phyloP scores from a whole-genome alignment of 305 asterid species.

The Caryopteris hybrid region DNA sequence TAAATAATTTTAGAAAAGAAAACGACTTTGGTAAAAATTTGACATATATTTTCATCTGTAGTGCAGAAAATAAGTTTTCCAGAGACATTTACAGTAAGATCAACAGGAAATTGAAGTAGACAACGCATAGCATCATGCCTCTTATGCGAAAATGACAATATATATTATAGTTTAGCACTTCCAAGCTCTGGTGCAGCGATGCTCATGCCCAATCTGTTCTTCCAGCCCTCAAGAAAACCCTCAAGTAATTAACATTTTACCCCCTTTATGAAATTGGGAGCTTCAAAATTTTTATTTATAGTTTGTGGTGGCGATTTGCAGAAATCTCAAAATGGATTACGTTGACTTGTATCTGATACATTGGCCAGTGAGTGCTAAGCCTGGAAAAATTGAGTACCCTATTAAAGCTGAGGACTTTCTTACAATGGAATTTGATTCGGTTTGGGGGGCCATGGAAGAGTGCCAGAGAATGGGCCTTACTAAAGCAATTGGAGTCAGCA shows the following conservation, averaged over 20 bases:
- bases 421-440: conserved; percentile 47
- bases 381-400: conserved; percentile 47
- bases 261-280: too few relatives aligned
- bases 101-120: too few relatives aligned
- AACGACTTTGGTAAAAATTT: too few relatives aligned
- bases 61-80: too few relatives aligned
- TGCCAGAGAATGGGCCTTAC: conserved; percentile 51
- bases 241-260: conserved; percentile 26
- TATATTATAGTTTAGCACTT: conserved; percentile 52
- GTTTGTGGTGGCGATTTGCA: conserved; percentile 19
- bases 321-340: conserved; percentile 47
- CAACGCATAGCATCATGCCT: too few relatives aligned
- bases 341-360: conserved; percentile 60
- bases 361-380: conserved; percentile 68
- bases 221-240: conserved; percentile 44
- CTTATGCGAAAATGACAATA: too few relatives aligned
- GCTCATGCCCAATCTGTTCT: conserved; percentile 45
- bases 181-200: conserved; percentile 72
- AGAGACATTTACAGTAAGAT: too few relatives aligned
- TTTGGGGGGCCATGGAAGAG: conserved; percentile 74
- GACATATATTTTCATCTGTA: too few relatives aligned
- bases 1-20: too few relatives aligned
- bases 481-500: conserved; percentile 64
- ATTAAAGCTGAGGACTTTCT: conserved; percentile 51
- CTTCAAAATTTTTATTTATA: too few relatives aligned